Conservation (phyloP, 805 yeast species). For the Alloascoidea africana region DNA sequence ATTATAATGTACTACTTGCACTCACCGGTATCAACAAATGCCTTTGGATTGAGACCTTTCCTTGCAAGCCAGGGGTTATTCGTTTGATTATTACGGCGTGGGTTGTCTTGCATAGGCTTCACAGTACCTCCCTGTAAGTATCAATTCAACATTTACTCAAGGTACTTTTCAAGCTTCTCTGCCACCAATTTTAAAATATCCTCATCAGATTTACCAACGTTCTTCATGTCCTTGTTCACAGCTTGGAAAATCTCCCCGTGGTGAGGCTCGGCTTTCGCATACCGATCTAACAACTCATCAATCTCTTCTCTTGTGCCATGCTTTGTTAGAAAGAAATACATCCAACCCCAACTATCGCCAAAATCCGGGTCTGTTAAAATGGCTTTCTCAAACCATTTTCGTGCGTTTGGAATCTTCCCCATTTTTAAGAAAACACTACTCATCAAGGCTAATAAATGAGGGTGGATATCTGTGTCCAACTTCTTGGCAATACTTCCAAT, state of each 20-base stretch:
- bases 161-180: conserved; percentile 7
- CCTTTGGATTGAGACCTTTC: no score
- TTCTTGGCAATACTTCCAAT: conserved; percentile 57
- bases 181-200: conserved; percentile 25
- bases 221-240: conserved; percentile 31
- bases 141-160: no score
- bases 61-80: no score
- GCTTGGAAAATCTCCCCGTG: conserved; percentile 48
- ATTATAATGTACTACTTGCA: no score
- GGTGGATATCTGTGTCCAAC: conserved; percentile 36
- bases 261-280: conserved; percentile 34
- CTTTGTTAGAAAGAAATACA: conserved; percentile 25
- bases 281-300: conserved; percentile 20
- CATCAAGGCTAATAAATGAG: conserved; percentile 41
- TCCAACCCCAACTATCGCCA: conserved; percentile 74
- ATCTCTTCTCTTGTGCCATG: conserved; percentile 17
- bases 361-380: conserved; percentile 32
- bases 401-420: conserved; percentile 47
- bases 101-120: no score
- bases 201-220: conserved; percentile 23
- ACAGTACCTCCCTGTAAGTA: no score
- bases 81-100: no score
- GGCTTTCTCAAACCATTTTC: conserved; percentile 63
- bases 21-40: no score
- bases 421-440: conserved; percentile 56